A percentile compares a stretch with the other conserved stretches of the same genome.
Conservation (phyloP, 495 filamentous ascomycete genomes). For the Talaromyces stipitatus region DNA sequence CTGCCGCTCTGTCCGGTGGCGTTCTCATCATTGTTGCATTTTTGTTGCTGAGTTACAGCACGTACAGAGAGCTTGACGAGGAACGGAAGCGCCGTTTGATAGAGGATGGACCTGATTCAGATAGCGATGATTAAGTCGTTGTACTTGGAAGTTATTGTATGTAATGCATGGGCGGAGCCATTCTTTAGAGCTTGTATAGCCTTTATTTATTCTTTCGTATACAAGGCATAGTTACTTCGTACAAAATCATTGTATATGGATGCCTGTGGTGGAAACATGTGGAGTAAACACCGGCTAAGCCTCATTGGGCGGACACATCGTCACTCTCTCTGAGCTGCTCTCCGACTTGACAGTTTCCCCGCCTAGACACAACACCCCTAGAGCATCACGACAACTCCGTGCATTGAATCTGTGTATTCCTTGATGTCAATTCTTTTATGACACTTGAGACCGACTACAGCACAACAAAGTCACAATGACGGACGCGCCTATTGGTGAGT, state of each 20-base stretch:
- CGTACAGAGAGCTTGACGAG: conserved; percentile 85
- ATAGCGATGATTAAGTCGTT: conserved; percentile 32
- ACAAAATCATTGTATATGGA: too few relatives aligned
- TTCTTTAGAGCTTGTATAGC: too few relatives aligned
- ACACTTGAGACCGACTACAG: neutral
- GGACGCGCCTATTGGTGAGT: conserved; percentile 64
- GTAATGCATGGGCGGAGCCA: neutral
- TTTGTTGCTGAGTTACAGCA: conserved; percentile 77
- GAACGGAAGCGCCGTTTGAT: conserved; percentile 56
- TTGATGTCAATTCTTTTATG: neutral
- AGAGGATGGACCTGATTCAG: conserved; percentile 33
- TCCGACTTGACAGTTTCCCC: neutral
- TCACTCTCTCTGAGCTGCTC: neutral
- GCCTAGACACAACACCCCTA: neutral
- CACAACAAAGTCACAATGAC: conserved; percentile 44
- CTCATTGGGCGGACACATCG: conserved; percentile 3
- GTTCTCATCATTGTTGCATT: conserved; percentile 82
- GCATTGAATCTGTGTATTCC: neutral
- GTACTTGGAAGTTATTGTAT: neutral
- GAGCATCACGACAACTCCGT: neutral
- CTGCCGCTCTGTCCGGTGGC: conserved; percentile 73
- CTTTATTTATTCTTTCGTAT: too few relatives aligned
- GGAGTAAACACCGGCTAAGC: conserved; percentile 2
- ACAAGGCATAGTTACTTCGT: too few relatives aligned
- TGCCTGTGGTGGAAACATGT: neutral